Evolutionary conservation across 169 alveolate genomes (phyloP).

Genomic region (Perkinsus olseni): DNA sequence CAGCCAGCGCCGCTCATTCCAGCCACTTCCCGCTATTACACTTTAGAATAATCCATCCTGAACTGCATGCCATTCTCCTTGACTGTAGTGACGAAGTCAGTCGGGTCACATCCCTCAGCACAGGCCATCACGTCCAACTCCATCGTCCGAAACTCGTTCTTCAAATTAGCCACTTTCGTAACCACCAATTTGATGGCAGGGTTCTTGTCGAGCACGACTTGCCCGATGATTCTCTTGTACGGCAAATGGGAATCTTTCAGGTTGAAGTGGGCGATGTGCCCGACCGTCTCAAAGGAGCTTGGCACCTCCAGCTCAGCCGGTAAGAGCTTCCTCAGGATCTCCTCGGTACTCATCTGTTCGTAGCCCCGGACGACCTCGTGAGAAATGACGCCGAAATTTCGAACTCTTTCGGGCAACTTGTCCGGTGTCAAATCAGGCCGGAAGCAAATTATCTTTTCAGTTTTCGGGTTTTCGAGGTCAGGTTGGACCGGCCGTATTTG

Average conservation of each 20-base stretch:
- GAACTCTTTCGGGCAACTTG: background rate
- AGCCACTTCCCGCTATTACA: too few relatives aligned
- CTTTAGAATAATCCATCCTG: background rate
- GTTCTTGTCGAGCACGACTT: constrained; percentile 69
- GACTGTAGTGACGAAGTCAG: background rate
- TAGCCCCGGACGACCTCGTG: background rate
- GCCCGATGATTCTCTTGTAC: constrained; percentile 63
- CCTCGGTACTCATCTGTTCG: constrained; percentile 24
- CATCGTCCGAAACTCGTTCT: constrained; percentile 65
- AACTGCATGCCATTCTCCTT: constrained; percentile 11
- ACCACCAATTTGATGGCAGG: constrained; percentile 67
- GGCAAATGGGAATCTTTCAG: constrained; percentile 58
- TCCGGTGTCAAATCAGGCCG: background rate
- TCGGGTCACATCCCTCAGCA: constrained; percentile 47
- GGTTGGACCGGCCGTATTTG: background rate
- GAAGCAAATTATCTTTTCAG: background rate
- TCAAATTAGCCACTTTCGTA: constrained; percentile 62
- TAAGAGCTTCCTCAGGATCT: constrained; percentile 40
- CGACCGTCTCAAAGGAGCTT: constrained; percentile 69
- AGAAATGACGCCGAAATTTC: background rate
- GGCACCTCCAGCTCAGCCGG: constrained; percentile 55
- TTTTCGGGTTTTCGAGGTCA: background rate
- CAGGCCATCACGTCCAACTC: constrained; percentile 75
- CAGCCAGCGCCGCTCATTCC: too few relatives aligned
- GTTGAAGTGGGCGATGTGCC: constrained; percentile 81